Evolutionary conservation across 257 asterid species (phyloP).

Genomic region (Capsicum chinense): DNA sequence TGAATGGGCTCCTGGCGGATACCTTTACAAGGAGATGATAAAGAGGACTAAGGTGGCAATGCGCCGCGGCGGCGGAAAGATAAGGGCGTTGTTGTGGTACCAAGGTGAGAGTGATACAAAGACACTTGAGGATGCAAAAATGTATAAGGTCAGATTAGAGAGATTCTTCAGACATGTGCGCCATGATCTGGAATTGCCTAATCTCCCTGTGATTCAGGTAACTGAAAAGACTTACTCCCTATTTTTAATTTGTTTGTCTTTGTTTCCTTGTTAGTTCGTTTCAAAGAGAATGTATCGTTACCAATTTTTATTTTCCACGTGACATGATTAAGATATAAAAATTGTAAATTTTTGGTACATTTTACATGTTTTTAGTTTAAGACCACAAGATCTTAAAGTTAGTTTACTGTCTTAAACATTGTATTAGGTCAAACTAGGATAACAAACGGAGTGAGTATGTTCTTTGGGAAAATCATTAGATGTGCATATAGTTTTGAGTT

Average conservation of each 20-base stretch:
- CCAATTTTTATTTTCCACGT: no score
- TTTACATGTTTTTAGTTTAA: no score
- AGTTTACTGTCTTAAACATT: no score
- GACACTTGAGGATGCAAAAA: constrained; percentile 30
- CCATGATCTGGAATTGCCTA: constrained; percentile 33
- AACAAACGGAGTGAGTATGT: no score
- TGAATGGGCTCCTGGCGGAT: constrained; percentile 42
- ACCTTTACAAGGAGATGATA: constrained; percentile 39
- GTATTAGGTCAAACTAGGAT: no score
- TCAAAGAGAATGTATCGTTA: no score
- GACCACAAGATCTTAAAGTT: no score
- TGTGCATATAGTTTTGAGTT: background rate
- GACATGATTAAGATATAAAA: no score
- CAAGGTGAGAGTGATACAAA: constrained; percentile 49
- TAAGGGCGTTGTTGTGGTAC: constrained; percentile 49
- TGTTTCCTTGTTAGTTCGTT: no score
- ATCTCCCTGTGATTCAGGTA: constrained; percentile 43
- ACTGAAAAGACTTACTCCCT: background rate
- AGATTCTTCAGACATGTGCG: constrained; percentile 39
- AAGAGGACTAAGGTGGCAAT: constrained; percentile 31
- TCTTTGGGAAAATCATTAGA: background rate
- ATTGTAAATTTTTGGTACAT: no score
- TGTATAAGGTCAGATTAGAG: constrained; percentile 40
- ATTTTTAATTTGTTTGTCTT: no score
- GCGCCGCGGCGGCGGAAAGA: constrained; percentile 29